Percentiles rank a stretch among this genome's conserved stretches.
These are phyloP conservation scores for Tolypocladium tundrense DNA, from an alignment of 2,329 filamentous ascomycete species.

Conservation along the genomic window DNA sequence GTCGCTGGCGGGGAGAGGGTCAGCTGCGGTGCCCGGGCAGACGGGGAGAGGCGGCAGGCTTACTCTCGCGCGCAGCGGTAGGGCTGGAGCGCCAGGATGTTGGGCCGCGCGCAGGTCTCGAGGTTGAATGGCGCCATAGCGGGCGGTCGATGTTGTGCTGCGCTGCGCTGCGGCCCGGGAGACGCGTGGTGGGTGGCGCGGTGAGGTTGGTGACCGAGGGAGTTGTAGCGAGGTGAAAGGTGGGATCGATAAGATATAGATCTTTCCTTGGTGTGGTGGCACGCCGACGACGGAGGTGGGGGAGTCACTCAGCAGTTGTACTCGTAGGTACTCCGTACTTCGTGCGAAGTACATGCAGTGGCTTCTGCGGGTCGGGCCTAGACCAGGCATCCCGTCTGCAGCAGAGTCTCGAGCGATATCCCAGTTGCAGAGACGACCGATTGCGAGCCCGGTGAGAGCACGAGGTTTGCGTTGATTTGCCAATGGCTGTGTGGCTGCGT, in stretches of 20 bases:
- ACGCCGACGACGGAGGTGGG: background rate
- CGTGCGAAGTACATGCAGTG: too few species aligned
- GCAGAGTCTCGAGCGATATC: too few species aligned
- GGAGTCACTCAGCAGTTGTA: background rate
- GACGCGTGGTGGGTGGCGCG: background rate
- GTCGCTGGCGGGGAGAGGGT: constrained; percentile 49
- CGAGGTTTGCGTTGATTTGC: background rate
- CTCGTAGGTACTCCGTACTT: too few species aligned
- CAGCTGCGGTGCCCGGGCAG: background rate
- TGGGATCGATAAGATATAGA: background rate
- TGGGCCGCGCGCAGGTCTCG: constrained; percentile 62
- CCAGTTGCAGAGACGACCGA: too few species aligned
- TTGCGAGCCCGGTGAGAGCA: background rate
- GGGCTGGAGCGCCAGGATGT: constrained; percentile 66
- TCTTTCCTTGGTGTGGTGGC: background rate
- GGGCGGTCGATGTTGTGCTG: background rate
- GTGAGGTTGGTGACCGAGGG: background rate
- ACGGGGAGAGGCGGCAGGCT: constrained; percentile 20
- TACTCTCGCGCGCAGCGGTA: constrained; percentile 78
- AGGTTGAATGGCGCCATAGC: constrained; percentile 59
- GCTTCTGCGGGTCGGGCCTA: too few species aligned
- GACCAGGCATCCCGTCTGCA: too few species aligned
- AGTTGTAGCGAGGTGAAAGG: background rate
- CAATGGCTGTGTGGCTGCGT: background rate
- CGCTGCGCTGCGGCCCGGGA: background rate